These are phyloP conservation scores for Pleodorina starrii DNA, from an alignment of 139 green algal species.

Conservation along the genomic window DNA sequence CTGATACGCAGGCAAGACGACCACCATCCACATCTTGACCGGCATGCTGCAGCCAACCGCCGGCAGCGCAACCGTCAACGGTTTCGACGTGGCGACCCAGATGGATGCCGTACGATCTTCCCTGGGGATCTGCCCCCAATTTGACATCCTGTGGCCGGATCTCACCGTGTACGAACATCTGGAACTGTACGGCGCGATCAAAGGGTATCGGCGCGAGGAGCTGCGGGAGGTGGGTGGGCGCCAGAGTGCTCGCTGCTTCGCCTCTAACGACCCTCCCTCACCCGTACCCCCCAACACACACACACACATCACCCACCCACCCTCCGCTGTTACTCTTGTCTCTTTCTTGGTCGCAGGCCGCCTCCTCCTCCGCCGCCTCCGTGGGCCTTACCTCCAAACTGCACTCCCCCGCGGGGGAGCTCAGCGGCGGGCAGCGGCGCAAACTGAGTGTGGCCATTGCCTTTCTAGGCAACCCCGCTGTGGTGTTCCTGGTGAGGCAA, in stretches of 20 bases:
- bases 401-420: conserved; percentile 62
- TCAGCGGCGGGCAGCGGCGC: conserved; percentile 86
- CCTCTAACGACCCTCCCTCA: too few species aligned
- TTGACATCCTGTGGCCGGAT: conserved; percentile 90
- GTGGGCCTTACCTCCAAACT: conserved; percentile 70
- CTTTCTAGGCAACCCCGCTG: conserved; percentile 78
- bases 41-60: conserved; percentile 77
- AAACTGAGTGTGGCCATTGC: conserved; percentile 86
- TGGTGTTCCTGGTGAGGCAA: conserved; percentile 82
- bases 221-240: neutral
- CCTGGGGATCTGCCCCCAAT: conserved; percentile 86
- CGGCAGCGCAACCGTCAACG: conserved; percentile 63
- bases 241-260: too few species aligned
- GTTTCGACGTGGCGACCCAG: conserved; percentile 55
- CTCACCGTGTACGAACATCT: conserved; percentile 90
- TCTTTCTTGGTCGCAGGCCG: too few species aligned
- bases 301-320: too few species aligned
- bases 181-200: conserved; percentile 81
- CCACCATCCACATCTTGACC: conserved; percentile 82
- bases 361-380: conserved; percentile 24
- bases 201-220: conserved; percentile 55
- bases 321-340: too few species aligned
- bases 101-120: conserved; percentile 45
- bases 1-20: conserved; percentile 82
- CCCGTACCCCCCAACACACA: too few species aligned